Evolutionary conservation across 345 rosid species (phyloP).

Genomic region (Eucalyptus sideroxylon): DNA sequence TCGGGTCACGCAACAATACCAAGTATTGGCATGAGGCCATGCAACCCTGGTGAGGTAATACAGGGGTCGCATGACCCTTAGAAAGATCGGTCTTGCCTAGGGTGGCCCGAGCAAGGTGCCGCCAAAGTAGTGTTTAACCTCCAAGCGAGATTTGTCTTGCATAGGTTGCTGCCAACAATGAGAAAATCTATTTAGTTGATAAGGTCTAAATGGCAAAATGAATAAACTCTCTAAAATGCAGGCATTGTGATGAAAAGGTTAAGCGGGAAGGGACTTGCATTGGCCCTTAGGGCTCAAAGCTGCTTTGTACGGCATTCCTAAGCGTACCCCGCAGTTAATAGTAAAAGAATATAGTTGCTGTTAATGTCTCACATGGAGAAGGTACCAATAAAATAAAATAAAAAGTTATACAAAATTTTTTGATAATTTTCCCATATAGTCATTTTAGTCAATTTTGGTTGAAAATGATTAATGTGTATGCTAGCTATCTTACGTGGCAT

Average conservation of each 20-base stretch:
- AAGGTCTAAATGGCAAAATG: neutral
- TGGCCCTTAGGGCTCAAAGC: neutral
- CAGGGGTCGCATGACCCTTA: neutral
- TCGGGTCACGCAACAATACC: neutral
- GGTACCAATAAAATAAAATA: neutral
- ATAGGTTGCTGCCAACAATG: too few relatives aligned
- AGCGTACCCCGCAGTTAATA: neutral
- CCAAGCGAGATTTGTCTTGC: too few relatives aligned
- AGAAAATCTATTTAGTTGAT: neutral
- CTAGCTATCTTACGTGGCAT: fast-evolving
- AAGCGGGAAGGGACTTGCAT: neutral
- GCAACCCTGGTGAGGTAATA: neutral
- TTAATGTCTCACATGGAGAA: neutral
- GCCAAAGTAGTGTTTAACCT: neutral
- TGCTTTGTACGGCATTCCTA: neutral
- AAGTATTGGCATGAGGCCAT: neutral
- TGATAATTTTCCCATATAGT: neutral
- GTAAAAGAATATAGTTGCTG: neutral
- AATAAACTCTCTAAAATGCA: neutral
- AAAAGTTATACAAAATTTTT: too few relatives aligned
- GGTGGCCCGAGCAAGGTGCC: neutral
- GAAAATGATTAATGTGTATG: neutral
- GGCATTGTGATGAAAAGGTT: neutral
- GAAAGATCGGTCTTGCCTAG: neutral
- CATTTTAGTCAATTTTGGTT: neutral